Evolutionary conservation across 2,329 filamentous ascomycete genomes (phyloP), one percentile per base, ranked within the genome.

Genomic region (Alternaria triticimaculans): DNA sequence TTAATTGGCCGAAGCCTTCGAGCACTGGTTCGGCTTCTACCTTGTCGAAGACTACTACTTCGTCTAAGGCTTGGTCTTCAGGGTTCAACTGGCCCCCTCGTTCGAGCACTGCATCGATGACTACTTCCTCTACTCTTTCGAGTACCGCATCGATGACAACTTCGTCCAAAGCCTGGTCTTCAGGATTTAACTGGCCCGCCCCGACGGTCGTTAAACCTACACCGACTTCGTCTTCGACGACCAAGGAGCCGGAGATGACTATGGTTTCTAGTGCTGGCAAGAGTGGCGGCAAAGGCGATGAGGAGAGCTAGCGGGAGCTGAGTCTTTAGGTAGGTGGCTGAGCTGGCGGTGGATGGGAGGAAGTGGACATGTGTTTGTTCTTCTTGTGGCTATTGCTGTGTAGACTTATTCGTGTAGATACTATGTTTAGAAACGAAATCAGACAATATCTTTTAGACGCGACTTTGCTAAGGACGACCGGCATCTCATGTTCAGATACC

Each of bases 161-260:
- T 41, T 41, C 37, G 0, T 10, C 37, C 0, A 41, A 10, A 18
- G 37, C 37, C 2, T 10, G 8, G 37, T 41, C 37, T 41, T 41
- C 37, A 10, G 37, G 37, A 1, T 41, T 41, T 9, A 41, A 41
- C 37, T 41, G 37, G 37, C 37, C 37, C 5, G n/a, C 37, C 2
- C 37, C 37, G 1, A 41, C 37, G n/a, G 37, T 41, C 4, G 37
- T 41, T 3, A 18, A 18, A 18, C 37, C 37, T 18, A 51, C 21
- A 12, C 26, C 28, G 44, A 10, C 6, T 20, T 28, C 43, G 54
- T 6, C 14, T n/a, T 12, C 12, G 25, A 37, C 51, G 21, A 46
- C 20, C 15, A 37, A 41, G 5, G 11, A 33, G 21, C 25, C 30
- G 33, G 54, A 50, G 5, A 62, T 51, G 43, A 49, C 21, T 18